Evolutionary conservation across 768 basidiomycete species (phyloP).

Genomic region (Boletus fagicola): DNA sequence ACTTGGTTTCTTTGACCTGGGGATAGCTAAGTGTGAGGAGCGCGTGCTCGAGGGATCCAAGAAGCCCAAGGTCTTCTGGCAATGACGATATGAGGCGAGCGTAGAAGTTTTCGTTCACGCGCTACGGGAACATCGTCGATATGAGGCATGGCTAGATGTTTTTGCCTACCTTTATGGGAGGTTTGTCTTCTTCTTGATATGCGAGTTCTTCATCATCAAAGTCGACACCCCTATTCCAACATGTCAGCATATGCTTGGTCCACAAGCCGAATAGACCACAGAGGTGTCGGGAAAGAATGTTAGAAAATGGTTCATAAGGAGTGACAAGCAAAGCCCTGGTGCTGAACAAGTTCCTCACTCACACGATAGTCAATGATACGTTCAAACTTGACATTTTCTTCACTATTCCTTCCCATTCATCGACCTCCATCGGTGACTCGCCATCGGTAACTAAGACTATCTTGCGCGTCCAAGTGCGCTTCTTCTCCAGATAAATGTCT

Average conservation of each 20-base stretch:
- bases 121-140: conserved; percentile 37
- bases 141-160: background rate
- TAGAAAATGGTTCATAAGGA: background rate
- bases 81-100: conserved; percentile 42
- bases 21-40: conserved; percentile 40
- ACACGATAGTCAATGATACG: conserved; percentile 73
- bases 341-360: conserved; percentile 20
- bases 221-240: conserved; percentile 68
- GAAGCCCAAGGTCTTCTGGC: conserved; percentile 25
- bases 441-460: conserved; percentile 85
- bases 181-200: conserved; percentile 67
- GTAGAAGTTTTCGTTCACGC: conserved; percentile 75
- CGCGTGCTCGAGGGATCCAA: conserved; percentile 32
- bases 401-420: conserved; percentile 71
- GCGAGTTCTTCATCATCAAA: conserved; percentile 74
- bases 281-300: background rate
- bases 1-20: conserved; percentile 66
- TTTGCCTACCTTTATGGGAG: conserved; percentile 63
- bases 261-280: background rate
- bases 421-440: conserved; percentile 66
- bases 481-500: conserved; percentile 58
- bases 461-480: conserved; percentile 84
- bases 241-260: conserved; percentile 6
- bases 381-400: conserved; percentile 60
- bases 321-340: background rate